Evolutionary conservation across 2,329 filamentous ascomycete genomes (phyloP), one percentile per base, ranked within the genome.

Genomic region (Hirsutella rhossiliensis): DNA sequence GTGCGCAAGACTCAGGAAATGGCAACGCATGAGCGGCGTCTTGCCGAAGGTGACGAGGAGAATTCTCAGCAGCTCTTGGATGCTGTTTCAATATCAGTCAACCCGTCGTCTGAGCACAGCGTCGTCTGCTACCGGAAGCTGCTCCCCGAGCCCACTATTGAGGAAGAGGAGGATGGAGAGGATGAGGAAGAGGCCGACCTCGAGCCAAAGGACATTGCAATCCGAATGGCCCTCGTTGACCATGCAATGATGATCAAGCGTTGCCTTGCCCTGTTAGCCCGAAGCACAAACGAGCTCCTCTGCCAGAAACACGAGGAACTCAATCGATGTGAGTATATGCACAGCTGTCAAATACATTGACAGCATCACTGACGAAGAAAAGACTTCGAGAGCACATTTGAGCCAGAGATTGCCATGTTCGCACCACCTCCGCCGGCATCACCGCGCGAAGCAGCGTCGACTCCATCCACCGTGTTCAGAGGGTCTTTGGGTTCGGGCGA

Each of bases 1-100:
- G 82, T 87, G 54, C 80, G 89, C 47, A 96, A 96, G 68, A 94
- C 90, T 1, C 78, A 86, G 46, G 90, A 97, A 62, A 77, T 97
- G 67, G 71, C 78, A 2, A 64, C 74, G 1, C 68, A 95, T 1
- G 87, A 94, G 59, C 86, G 82, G 59, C 80, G 80, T 41, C 71
- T 90, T 9, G 66, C 72, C 1, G 80, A 86, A 19, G 84, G 83
- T 5, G 85, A 90, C 45, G 79, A 87, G 31, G 76, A 81, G 9
- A 76, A 78, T 38, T 75, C 82, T 15, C 75, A 78, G 37, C 68
- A 80, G 39, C 70, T 96, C 30, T 75, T 87, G 1, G 86, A 92
- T 52, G 82, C 85, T 11, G 70, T 95, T 28, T 76, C 79, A 53
- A 75, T 88, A 45, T 85, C 88, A 7, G 80, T 94, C 23, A 85